These are phyloP conservation scores for Cryptococcus sp. DNA, from an alignment of 1,284 basidiomycete genomes.

Conservation along the genomic window DNA sequence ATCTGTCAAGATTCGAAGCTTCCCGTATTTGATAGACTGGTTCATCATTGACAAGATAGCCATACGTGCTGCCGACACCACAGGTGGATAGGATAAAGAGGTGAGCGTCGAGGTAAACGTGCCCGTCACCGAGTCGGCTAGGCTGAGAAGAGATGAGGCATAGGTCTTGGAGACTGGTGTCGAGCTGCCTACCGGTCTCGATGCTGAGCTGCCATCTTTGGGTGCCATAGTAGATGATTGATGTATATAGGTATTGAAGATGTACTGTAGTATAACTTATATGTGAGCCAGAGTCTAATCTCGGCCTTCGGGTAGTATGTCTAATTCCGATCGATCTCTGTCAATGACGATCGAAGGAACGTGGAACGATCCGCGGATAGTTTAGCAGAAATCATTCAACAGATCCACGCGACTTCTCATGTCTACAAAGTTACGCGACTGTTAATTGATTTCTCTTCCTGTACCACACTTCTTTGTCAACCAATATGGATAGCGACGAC, in stretches of 20 bases:
- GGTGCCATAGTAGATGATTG: too few relatives aligned
- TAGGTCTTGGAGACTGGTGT: slow-evolving; percentile 1
- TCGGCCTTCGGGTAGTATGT: too few relatives aligned
- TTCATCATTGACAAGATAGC: slow-evolving; percentile 28
- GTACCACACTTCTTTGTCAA: neutral
- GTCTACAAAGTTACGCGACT: neutral
- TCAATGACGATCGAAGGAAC: too few relatives aligned
- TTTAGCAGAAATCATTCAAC: too few relatives aligned
- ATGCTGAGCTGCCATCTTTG: too few relatives aligned
- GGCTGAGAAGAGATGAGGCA: slow-evolving; percentile 12
- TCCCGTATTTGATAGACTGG: slow-evolving; percentile 50
- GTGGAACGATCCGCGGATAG: too few relatives aligned
- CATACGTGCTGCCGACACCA: slow-evolving; percentile 15
- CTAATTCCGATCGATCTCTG: too few relatives aligned
- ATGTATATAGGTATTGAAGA: too few relatives aligned
- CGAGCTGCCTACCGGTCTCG: too few relatives aligned
- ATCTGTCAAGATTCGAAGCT: slow-evolving; percentile 45
- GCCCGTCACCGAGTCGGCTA: slow-evolving; percentile 15
- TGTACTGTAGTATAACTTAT: too few relatives aligned
- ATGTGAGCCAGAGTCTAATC: too few relatives aligned
- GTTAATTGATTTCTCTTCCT: neutral
- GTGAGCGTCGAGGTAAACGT: slow-evolving; percentile 10
- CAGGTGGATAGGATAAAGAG: slow-evolving; percentile 12
- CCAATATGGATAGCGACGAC: neutral
- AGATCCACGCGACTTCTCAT: too few relatives aligned